Evolutionary conservation across 352 stramenopile genomes (phyloP), one percentile per base, ranked within the genome.

Genomic region (Plasmopara muralis): DNA sequence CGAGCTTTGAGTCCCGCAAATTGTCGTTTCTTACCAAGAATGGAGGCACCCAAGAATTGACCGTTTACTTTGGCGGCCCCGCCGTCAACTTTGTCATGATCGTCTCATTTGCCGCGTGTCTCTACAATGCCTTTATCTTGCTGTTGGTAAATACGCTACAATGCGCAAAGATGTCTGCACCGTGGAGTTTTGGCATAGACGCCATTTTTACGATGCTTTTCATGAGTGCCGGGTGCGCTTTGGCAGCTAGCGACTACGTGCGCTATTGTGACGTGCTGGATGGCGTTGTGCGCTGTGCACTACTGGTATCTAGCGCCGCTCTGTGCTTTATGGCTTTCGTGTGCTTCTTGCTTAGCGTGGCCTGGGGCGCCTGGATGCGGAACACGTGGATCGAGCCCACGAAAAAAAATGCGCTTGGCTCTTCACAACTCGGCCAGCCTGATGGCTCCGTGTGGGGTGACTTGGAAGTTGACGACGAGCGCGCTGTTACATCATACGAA

Each of bases 271-370:
- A 70, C 50, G 45, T 56, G 12, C 43, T 86, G 34, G 38, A 52
- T 33, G 55, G 53, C 25, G 55, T 61, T n/a, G 75, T 86, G 2
- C 61, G 71, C 55, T 89, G 78, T 47, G 63, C 58, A 34, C 47
- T 74, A 25, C 43, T 89, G 42, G 70, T 72, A 16, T 66, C 70
- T 6, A 66, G 63, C 16, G 72, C 64, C 0, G 74, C 62, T 47
- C 69, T 89, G 47, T 82, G 67, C 47, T 75, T 89, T 43, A 66
- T 83, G 43, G 68, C 70, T 9, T 89, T 89, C 50, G 66, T 83
- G 25, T 43, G 55, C 12, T 86, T 85, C 49, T 40, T 89, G 13
- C 69, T 77, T 20, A 77, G 70, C 29, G 68, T 87, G 16, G 72
- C 61, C 5, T 87, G 76, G 76, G 66, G 67, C n/a, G 66, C 65